These are phyloP conservation scores for Candida vartiovaarae DNA, from an alignment of 805 yeast species.

Conservation along the genomic window DNA sequence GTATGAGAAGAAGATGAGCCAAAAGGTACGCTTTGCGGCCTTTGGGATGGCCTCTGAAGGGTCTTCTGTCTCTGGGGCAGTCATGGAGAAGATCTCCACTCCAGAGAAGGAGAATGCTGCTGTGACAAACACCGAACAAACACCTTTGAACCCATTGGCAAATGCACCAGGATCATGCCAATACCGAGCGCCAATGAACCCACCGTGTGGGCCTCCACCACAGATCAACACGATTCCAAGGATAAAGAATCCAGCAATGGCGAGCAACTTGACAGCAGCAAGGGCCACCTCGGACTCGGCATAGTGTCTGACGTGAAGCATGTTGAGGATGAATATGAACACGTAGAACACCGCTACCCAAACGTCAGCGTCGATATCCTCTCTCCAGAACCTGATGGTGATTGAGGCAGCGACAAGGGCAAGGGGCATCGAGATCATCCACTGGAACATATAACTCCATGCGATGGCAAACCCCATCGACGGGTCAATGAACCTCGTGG, in stretches of 20 bases:
- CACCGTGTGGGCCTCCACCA: conserved; percentile 51
- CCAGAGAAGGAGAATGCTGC: conserved; percentile 69
- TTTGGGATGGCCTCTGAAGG: conserved; percentile 43
- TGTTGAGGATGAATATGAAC: conserved; percentile 36
- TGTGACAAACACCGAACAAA: conserved; percentile 50
- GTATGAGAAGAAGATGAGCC: conserved; percentile 72
- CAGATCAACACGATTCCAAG: conserved; percentile 49
- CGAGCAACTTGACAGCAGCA: conserved; percentile 63
- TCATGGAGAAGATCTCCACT: conserved; percentile 50
- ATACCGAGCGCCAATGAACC: conserved; percentile 36
- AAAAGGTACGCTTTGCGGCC: conserved; percentile 48
- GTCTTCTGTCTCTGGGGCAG: conserved; percentile 40
- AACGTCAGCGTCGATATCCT: conserved; percentile 37
- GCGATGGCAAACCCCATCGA: conserved; percentile 59
- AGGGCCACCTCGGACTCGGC: conserved; percentile 48
- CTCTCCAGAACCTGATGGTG: conserved; percentile 44
- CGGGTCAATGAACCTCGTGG: conserved; percentile 50
- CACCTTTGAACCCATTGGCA: conserved; percentile 43
- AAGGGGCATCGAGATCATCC: conserved; percentile 42
- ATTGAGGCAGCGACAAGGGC: conserved; percentile 48
- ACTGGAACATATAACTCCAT: conserved; percentile 48
- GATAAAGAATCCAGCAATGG: conserved; percentile 57
- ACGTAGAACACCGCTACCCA: conserved; percentile 44
- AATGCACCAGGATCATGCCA: conserved; percentile 59
- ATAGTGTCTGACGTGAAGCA: conserved; percentile 47